Base-by-base conservation (phyloP, 768 basidiomycete genomes). In the Pseudohyphozyma bogoriensis region DNA sequence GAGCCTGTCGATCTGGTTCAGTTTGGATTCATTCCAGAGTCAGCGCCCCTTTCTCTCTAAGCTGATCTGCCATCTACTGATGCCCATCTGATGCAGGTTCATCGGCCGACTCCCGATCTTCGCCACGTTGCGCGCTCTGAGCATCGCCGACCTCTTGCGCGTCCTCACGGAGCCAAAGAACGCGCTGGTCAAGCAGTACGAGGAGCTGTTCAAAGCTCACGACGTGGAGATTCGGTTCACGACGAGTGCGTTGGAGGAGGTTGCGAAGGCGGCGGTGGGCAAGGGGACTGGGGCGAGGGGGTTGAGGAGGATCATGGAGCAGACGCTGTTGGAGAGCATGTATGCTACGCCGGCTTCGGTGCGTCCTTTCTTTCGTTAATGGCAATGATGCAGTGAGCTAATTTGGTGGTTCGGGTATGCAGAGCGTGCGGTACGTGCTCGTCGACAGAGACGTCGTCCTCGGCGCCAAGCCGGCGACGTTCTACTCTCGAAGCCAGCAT, bases 1-100 rank as follows among this genome's bases (percentile, higher is more conserved):
- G 86, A 91, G 64, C 85, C 86, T 26, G 71, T 72, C 58, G 87
- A 96, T 76, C 79, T 96, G 13, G 80, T 86, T 5, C 82, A 84
- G 79, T 95, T 85, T 63, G 91, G 91, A 81, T 85, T 95, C 64
- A 96, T 96, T 59, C 92, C 92, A 28, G 92, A 97, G 75, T 73
- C 33, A 52, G 72, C 61, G 15, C 53, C 44, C 32, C 8, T 9
- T 37, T 32, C 16, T 32, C 35, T 6, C 18, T 47, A 24, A 22
- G n/a, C 12, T 12, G 49, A 32, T 26, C 31, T 22, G 42, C 37
- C 22, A 51, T 2, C 18, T 12, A 26, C 6, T 26, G n/a, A 40
- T 35, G 26, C 50, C n/a, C 2, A 29, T 12, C 35, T 22, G 28
- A 35, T 6, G 15, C 55, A 73, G 72, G 58, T 96, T 97, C 68